These are phyloP conservation scores for Xylariaceae sp. DNA, from an alignment of 2,329 filamentous ascomycete species.

Conservation along the genomic window DNA sequence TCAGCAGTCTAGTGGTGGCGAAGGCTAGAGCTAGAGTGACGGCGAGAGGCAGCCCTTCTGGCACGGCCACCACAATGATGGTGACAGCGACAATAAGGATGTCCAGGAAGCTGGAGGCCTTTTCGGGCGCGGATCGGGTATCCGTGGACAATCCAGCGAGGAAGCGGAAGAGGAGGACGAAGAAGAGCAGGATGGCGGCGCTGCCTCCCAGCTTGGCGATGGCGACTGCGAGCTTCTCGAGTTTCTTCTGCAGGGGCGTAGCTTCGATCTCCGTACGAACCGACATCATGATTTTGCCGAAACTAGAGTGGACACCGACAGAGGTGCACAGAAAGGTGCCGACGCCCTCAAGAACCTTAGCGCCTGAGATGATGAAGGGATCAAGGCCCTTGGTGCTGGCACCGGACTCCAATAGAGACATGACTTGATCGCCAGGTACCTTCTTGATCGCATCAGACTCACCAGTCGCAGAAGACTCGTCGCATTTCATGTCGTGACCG, in stretches of 20 bases:
- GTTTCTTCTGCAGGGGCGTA: constrained; percentile 51
- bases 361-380: constrained; percentile 59
- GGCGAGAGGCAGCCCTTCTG: constrained; percentile 61
- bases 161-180: constrained; percentile 77
- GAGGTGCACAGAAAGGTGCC: constrained; percentile 52
- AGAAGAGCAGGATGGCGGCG: constrained; percentile 70
- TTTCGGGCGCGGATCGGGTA: constrained; percentile 42
- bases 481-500: constrained; percentile 62
- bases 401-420: constrained; percentile 48
- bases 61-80: constrained; percentile 65
- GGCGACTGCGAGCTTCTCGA: constrained; percentile 44
- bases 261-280: constrained; percentile 47
- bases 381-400: constrained; percentile 49
- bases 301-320: constrained; percentile 50
- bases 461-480: constrained; percentile 66
- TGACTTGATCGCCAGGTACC: constrained; percentile 53
- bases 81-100: constrained; percentile 63
- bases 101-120: constrained; percentile 58
- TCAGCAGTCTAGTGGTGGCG: constrained; percentile 63
- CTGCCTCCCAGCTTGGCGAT: constrained; percentile 55
- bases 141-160: constrained; percentile 55
- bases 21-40: constrained; percentile 66
- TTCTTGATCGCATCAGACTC: constrained; percentile 69
- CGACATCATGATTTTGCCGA: constrained; percentile 53
- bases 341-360: constrained; percentile 50